phyloP scores from a whole-genome alignment of 257 asterid genomes.

The Scutellaria minor region DNA sequence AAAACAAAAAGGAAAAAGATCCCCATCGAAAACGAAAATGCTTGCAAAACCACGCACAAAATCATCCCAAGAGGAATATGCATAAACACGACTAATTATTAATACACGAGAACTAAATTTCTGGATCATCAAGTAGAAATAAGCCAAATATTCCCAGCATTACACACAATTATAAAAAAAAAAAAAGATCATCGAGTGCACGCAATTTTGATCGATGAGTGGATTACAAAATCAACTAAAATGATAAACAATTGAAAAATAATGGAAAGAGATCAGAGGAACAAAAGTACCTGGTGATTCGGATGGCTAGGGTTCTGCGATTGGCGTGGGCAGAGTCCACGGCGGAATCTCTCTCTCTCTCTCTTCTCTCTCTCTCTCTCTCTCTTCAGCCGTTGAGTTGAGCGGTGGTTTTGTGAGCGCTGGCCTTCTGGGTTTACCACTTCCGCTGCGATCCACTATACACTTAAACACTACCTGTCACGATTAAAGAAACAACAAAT shows the following conservation, averaged over 20 bases:
- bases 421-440: constrained; percentile 37
- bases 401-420: constrained; percentile 43
- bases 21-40: neutral
- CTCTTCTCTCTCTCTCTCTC: constrained; percentile 17
- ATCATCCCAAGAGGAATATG: neutral
- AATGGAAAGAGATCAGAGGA: constrained; percentile 34
- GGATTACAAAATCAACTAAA: constrained; percentile 11
- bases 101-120: neutral
- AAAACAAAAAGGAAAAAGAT: neutral
- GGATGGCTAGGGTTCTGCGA: constrained; percentile 34
- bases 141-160: constrained; percentile 25
- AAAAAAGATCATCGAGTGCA: constrained; percentile 17
- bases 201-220: constrained; percentile 17
- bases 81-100: constrained; percentile 2
- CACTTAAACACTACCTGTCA: constrained; percentile 39
- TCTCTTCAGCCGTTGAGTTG: constrained; percentile 40
- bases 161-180: neutral
- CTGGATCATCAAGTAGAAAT: constrained; percentile 14
- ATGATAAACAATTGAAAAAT: neutral
- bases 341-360: constrained; percentile 32
- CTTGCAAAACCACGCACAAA: neutral
- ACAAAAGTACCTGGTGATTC: constrained; percentile 29
- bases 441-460: constrained; percentile 35
- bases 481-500: constrained; percentile 38
- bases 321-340: constrained; percentile 24